A percentile compares a stretch with the other conserved stretches of the same genome.
Conservation (phyloP, 129 eudicot genomes). For the Scalesia atractyloides region DNA sequence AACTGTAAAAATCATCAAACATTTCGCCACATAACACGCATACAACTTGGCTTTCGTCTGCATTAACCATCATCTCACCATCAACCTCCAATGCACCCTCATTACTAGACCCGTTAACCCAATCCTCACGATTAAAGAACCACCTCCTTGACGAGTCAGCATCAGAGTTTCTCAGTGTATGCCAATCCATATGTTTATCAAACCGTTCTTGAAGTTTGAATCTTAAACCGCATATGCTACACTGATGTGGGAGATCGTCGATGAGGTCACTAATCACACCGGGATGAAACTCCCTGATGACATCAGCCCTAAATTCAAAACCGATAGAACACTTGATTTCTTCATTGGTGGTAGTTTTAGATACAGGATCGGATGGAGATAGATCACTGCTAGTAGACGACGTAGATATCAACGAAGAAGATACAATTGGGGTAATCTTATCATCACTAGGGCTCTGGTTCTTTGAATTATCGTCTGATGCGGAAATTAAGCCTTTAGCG, state of each 20-base stretch:
- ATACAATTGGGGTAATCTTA: conserved; percentile 35
- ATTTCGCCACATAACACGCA: conserved; percentile 88
- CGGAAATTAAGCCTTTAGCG: conserved; percentile 76
- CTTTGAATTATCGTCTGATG: conserved; percentile 47
- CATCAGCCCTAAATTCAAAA: conserved; percentile 66
- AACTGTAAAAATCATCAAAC: conserved; percentile 71
- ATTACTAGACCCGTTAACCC: conserved; percentile 49
- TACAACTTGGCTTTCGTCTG: conserved; percentile 80
- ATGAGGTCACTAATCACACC: conserved; percentile 58
- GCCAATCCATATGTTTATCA: conserved; percentile 89
- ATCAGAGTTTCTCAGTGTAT: conserved; percentile 40
- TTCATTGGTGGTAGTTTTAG: conserved; percentile 25
- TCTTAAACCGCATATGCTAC: conserved; percentile 68
- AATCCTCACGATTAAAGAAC: conserved; percentile 51
- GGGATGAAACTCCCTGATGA: conserved; percentile 64
- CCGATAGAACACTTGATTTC: conserved; percentile 65
- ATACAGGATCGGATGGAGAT: conserved; percentile 29
- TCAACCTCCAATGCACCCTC: conserved; percentile 34
- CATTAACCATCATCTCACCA: conserved; percentile 70
- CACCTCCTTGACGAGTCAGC: conserved; percentile 55
- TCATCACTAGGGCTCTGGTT: conserved; percentile 34
- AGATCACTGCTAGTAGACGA: conserved; percentile 34
- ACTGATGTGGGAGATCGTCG: conserved; percentile 69
- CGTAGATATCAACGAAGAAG: conserved; percentile 18
- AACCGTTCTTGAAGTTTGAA: conserved; percentile 59